Conservation (phyloP, 805 yeast species). For the Priceomyces castillae region DNA sequence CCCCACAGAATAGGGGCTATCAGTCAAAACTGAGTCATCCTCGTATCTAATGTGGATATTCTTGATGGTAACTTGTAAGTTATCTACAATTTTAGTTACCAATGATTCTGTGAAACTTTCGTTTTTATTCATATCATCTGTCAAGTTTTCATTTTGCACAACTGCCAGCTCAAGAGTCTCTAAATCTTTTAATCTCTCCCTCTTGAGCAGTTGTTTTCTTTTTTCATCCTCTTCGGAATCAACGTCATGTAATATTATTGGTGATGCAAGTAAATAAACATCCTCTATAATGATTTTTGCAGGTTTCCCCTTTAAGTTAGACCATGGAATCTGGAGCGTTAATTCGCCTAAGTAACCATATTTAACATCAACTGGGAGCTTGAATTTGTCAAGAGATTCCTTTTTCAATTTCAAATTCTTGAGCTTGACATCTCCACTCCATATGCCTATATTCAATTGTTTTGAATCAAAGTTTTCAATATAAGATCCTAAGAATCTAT, state of each 20-base stretch:
- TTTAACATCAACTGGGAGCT: slow-evolving; percentile 81
- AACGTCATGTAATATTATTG: slow-evolving; percentile 57
- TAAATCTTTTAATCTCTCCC: slow-evolving; percentile 62
- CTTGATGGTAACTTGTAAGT: slow-evolving; percentile 84
- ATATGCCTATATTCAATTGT: slow-evolving; percentile 91
- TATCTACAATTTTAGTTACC: slow-evolving; percentile 87
- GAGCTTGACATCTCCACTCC: slow-evolving; percentile 95
- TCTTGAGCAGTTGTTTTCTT: slow-evolving; percentile 60
- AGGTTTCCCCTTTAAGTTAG: slow-evolving; percentile 88
- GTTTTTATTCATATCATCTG: slow-evolving; percentile 47
- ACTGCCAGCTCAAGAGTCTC: slow-evolving; percentile 58
- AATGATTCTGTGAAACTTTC: slow-evolving; percentile 85
- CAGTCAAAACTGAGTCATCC: slow-evolving; percentile 69
- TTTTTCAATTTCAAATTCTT: slow-evolving; percentile 74
- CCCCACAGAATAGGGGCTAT: slow-evolving; percentile 78
- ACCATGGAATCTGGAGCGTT: slow-evolving; percentile 94
- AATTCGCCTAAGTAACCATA: slow-evolving; percentile 89
- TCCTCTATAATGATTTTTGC: slow-evolving; percentile 86
- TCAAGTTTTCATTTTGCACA: slow-evolving; percentile 23
- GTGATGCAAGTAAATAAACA: slow-evolving; percentile 78
- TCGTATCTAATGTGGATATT: slow-evolving; percentile 93
- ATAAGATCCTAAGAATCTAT: slow-evolving; percentile 64
- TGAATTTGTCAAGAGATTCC: slow-evolving; percentile 83
- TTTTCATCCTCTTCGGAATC: slow-evolving; percentile 57
- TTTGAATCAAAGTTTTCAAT: slow-evolving; percentile 95